These are phyloP conservation scores for Cystobasidium tubakii DNA, from an alignment of 768 basidiomycete species.

Conservation along the genomic window DNA sequence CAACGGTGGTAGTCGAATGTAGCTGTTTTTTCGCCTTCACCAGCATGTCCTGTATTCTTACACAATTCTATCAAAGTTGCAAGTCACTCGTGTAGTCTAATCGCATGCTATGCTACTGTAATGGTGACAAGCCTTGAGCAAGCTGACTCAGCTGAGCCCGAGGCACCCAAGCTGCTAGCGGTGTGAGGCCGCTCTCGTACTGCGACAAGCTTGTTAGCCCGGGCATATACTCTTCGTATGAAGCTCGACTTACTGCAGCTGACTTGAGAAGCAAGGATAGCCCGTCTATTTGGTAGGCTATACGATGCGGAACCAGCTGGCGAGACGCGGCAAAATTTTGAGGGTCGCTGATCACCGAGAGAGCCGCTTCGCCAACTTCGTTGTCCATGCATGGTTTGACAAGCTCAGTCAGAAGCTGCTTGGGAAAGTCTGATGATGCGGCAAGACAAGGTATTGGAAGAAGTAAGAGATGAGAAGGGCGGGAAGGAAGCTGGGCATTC, in stretches of 20 bases:
- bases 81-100: neutral
- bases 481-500: neutral
- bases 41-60: slow-evolving; percentile 2
- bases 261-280: slow-evolving; percentile 19
- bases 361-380: neutral
- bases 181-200: slow-evolving; percentile 35
- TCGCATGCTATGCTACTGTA: neutral
- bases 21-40: neutral
- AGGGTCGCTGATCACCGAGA: neutral
- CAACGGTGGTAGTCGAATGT: neutral
- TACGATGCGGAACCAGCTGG: neutral
- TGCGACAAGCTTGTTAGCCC: neutral
- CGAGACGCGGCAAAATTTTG: neutral
- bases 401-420: neutral
- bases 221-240: neutral
- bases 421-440: neutral
- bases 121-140: neutral
- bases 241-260: slow-evolving; percentile 7
- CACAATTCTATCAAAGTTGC: neutral
- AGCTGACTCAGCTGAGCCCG: neutral
- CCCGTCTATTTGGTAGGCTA: slow-evolving; percentile 1
- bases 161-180: slow-evolving; percentile 34
- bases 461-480: slow-evolving; percentile 25
- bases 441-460: slow-evolving; percentile 25
- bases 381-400: neutral